phyloP scores from a whole-genome alignment of 345 rosid species.

The Rhodamnia rubescens region DNA sequence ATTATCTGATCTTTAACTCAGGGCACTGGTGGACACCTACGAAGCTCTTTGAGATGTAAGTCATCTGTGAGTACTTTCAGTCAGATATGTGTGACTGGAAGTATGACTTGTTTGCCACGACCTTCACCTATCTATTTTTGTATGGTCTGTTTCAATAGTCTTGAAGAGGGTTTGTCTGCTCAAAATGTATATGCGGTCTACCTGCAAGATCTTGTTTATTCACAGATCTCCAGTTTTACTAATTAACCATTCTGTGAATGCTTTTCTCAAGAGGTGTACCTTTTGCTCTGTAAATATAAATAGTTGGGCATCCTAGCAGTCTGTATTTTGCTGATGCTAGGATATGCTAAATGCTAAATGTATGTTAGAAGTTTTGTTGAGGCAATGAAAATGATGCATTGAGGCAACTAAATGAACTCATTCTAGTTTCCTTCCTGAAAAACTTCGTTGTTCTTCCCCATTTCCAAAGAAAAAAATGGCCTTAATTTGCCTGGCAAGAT shows the following conservation, averaged over 20 bases:
- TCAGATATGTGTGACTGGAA: background rate
- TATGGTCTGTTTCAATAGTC: background rate
- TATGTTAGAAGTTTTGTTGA: background rate
- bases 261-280: background rate
- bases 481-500: background rate
- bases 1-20: conserved; percentile 51
- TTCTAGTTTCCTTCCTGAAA: background rate
- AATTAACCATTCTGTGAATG: background rate
- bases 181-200: background rate
- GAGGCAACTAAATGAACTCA: background rate
- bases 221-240: background rate
- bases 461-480: background rate
- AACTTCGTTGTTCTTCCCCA: background rate
- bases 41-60: conserved; percentile 69
- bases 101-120: background rate
- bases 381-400: background rate
- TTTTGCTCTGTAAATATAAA: background rate
- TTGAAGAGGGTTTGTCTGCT: background rate
- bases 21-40: conserved; percentile 76
- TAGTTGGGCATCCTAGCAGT: background rate
- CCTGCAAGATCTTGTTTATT: background rate
- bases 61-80: background rate
- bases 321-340: background rate
- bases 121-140: background rate
- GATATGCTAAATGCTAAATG: background rate